Conservation (phyloP, 768 basidiomycete species). For the Suillus occidentalis region DNA sequence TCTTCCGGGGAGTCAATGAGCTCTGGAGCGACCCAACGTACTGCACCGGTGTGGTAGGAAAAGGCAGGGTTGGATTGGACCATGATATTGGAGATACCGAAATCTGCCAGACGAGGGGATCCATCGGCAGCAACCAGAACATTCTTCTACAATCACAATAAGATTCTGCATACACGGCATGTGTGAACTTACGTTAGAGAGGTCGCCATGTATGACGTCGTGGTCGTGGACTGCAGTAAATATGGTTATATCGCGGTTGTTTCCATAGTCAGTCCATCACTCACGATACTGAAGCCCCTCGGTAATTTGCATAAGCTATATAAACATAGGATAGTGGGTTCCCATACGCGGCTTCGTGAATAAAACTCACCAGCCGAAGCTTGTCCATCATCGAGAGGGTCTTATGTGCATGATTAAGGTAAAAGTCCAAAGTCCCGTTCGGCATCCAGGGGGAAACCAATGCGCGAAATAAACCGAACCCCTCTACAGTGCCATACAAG, state of each 20-base stretch:
- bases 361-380: conserved; percentile 32
- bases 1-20: conserved; percentile 7
- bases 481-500: conserved; percentile 36
- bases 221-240: conserved; percentile 7
- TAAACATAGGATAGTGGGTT: neutral
- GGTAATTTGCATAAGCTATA: conserved; percentile 39
- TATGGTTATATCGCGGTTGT: neutral
- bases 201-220: conserved; percentile 12
- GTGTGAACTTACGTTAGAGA: conserved; percentile 7
- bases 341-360: neutral
- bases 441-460: conserved; percentile 47
- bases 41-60: conserved; percentile 19
- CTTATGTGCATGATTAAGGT: conserved; percentile 38
- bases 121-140: conserved; percentile 10
- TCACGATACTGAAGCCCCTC: conserved; percentile 41
- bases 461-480: conserved; percentile 36
- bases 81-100: conserved; percentile 43
- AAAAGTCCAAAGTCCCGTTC: conserved; percentile 39
- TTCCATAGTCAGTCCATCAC: conserved; percentile 7
- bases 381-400: conserved; percentile 37
- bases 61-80: conserved; percentile 31
- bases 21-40: conserved; percentile 20
- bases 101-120: conserved; percentile 31
- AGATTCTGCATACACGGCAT: neutral
- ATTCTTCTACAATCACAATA: conserved; percentile 7